Percentiles rank a stretch among this genome's conserved stretches.
Conservation (phyloP, 2,329 filamentous ascomycete species). For the Scedosporium dehoogii region DNA sequence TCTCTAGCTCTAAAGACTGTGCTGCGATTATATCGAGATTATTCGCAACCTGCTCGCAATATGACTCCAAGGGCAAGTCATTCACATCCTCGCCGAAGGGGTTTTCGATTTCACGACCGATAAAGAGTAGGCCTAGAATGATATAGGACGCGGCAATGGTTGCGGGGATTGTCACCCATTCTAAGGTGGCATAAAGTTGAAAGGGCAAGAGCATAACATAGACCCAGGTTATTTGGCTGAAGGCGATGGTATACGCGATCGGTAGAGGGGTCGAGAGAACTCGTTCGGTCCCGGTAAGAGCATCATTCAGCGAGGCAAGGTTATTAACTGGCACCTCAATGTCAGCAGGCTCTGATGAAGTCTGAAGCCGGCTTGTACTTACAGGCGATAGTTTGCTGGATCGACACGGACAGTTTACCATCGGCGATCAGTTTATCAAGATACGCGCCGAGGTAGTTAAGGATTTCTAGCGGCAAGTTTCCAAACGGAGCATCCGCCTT, state of each 20-base stretch:
- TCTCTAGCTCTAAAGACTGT: slow-evolving; percentile 22
- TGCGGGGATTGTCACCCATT: slow-evolving; percentile 66
- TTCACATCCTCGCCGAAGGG: slow-evolving; percentile 79
- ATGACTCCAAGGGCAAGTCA: slow-evolving; percentile 66
- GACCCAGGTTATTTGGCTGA: slow-evolving; percentile 77
- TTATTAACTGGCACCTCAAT: slow-evolving; percentile 31
- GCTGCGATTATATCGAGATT: slow-evolving; percentile 68
- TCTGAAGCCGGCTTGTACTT: slow-evolving; percentile 10
- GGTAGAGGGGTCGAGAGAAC: slow-evolving; percentile 75
- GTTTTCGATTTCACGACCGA: slow-evolving; percentile 76
- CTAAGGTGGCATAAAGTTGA: slow-evolving; percentile 56
- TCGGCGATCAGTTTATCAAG: slow-evolving; percentile 50
- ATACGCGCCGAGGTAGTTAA: slow-evolving; percentile 61
- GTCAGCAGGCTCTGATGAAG: neutral
- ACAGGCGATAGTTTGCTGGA: slow-evolving; percentile 48
- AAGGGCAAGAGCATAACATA: slow-evolving; percentile 76
- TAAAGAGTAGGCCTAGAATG: slow-evolving; percentile 64
- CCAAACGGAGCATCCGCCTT: slow-evolving; percentile 61
- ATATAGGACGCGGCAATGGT: slow-evolving; percentile 67
- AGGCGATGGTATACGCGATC: slow-evolving; percentile 73
- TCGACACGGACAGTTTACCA: slow-evolving; percentile 42
- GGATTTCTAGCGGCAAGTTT: slow-evolving; percentile 74
- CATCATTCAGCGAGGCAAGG: slow-evolving; percentile 58
- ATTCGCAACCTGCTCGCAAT: slow-evolving; percentile 61
- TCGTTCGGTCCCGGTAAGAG: slow-evolving; percentile 62